These are phyloP conservation scores for Podaxis sp. DNA, from an alignment of 768 basidiomycete genomes.

Conservation along the genomic window DNA sequence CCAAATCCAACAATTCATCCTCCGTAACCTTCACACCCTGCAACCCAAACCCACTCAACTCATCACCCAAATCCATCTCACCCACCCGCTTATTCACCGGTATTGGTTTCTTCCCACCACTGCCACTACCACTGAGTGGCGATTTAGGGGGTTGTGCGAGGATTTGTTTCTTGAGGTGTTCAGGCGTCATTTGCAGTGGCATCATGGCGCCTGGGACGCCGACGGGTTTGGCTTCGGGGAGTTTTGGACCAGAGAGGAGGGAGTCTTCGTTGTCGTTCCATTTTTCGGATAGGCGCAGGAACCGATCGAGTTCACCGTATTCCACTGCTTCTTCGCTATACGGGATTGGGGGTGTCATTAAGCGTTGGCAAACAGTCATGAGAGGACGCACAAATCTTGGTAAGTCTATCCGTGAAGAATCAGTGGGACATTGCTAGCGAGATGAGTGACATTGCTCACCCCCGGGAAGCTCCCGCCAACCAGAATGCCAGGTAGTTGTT, in stretches of 20 bases:
- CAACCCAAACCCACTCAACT: constrained; percentile 68
- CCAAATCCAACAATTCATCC: constrained; percentile 68
- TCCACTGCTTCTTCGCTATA: constrained; percentile 84
- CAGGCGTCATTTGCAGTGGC: constrained; percentile 80
- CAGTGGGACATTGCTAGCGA: neutral
- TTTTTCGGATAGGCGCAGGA: constrained; percentile 70
- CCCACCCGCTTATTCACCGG: constrained; percentile 59
- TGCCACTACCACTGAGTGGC: constrained; percentile 40
- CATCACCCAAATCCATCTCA: constrained; percentile 64
- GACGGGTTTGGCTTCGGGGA: constrained; percentile 57
- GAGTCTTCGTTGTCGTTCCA: constrained; percentile 65
- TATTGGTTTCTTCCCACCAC: constrained; percentile 22
- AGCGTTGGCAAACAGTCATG: neutral
- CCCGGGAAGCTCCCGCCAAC: constrained; percentile 77
- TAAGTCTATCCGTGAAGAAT: constrained; percentile 48
- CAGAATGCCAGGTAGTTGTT: constrained; percentile 82
- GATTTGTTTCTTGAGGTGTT: constrained; percentile 60
- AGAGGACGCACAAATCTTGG: constrained; percentile 62
- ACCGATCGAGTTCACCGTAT: constrained; percentile 65
- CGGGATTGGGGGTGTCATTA: neutral
- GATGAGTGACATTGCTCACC: constrained; percentile 44
- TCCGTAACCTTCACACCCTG: constrained; percentile 78
- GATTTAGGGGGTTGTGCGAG: constrained; percentile 44
- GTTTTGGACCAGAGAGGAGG: constrained; percentile 26
- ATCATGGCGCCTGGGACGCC: constrained; percentile 80